A percentile compares a stretch with the other conserved stretches of the same genome.
Evolutionary conservation across 768 basidiomycete genomes (phyloP).

Genomic region (Boletus patriciae): DNA sequence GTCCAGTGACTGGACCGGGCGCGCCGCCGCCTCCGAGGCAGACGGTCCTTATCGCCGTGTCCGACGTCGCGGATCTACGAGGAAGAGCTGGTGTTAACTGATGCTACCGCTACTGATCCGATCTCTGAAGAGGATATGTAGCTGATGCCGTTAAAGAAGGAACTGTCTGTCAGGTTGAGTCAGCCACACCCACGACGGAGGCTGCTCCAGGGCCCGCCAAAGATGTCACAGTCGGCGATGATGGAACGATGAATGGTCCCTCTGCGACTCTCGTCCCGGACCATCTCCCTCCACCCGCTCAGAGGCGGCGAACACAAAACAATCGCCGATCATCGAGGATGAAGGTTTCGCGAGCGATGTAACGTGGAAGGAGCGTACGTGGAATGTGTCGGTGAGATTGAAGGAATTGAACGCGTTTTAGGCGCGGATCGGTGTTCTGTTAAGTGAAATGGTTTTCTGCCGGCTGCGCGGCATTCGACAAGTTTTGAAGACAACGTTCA

Average conservation of each 20-base stretch:
- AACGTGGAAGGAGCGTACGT: constrained; percentile 85
- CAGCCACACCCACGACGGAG: neutral
- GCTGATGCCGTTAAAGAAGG: neutral
- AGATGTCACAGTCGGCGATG: neutral
- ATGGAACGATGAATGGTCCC: neutral
- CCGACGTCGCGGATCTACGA: no score
- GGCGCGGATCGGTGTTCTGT: constrained; percentile 40
- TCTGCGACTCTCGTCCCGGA: neutral
- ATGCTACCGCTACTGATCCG: no score
- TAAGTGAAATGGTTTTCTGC: constrained; percentile 24
- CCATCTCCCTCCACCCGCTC: neutral
- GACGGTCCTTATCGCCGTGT: constrained; percentile 37
- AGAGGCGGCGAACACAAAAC: constrained; percentile 27
- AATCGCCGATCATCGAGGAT: constrained; percentile 24
- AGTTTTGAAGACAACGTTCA: no score
- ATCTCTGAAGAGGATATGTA: no score
- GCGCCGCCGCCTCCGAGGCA: constrained; percentile 64
- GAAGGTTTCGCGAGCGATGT: constrained; percentile 59
- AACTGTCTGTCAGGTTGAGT: neutral
- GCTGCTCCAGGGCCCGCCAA: neutral
- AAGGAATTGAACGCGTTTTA: constrained; percentile 87
- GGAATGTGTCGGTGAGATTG: constrained; percentile 70
- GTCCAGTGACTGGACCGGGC: constrained; percentile 6
- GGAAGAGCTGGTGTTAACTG: no score
- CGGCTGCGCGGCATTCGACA: no score